Conservation (phyloP, 2,329 filamentous ascomycete genomes). For the Cercospora citrullina region DNA sequence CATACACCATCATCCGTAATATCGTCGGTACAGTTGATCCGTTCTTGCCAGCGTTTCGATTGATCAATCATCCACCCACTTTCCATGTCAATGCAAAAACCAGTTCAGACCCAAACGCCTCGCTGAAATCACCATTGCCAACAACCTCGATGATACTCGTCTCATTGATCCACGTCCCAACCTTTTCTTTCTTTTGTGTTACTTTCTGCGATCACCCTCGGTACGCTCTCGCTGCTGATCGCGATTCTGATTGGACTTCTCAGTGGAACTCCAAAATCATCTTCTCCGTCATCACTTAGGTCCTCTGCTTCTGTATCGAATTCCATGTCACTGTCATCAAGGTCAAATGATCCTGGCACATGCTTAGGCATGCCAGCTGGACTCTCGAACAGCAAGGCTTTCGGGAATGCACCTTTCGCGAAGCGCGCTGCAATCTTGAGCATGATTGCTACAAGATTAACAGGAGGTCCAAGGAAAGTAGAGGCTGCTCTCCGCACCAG, state of each 20-base stretch:
- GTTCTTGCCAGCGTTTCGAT: neutral
- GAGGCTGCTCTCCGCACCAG: slow-evolving; percentile 76
- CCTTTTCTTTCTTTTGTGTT: neutral
- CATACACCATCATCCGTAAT: neutral
- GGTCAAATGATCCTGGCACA: slow-evolving; percentile 60
- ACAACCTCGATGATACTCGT: neutral
- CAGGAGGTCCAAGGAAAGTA: slow-evolving; percentile 76
- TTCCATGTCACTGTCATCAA: slow-evolving; percentile 58
- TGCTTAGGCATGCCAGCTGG: slow-evolving; percentile 47
- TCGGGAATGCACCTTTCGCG: slow-evolving; percentile 48
- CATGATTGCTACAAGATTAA: slow-evolving; percentile 75
- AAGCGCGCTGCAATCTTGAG: slow-evolving; percentile 78
- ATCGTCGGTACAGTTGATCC: slow-evolving; percentile 5
- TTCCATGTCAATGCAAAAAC: neutral
- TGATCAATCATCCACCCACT: neutral
- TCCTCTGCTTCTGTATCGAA: slow-evolving; percentile 39
- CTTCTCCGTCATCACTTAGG: slow-evolving; percentile 41
- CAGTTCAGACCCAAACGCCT: neutral
- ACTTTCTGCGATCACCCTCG: slow-evolving; percentile 9
- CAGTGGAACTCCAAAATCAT: slow-evolving; percentile 58
- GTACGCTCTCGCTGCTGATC: slow-evolving; percentile 19
- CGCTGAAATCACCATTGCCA: neutral
- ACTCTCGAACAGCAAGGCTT: slow-evolving; percentile 32
- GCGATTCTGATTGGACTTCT: slow-evolving; percentile 34
- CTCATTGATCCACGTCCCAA: neutral